Evolutionary conservation across 192 early-diverging fungal species (phyloP).

Genomic region (Coemansia sp.): DNA sequence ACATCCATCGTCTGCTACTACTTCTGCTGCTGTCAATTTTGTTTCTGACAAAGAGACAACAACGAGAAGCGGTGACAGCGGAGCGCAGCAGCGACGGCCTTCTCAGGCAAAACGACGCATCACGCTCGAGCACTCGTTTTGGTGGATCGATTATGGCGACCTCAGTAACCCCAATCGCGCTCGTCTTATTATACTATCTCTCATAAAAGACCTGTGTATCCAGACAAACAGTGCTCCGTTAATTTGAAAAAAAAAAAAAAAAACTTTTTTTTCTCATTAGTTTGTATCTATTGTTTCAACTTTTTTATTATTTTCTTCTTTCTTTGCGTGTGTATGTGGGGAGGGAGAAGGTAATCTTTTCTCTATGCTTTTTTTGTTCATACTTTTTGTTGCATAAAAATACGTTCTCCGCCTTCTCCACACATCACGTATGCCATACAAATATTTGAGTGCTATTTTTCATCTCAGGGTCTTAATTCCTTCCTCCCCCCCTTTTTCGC

Average conservation of each 20-base stretch:
- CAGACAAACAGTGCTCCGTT: background rate
- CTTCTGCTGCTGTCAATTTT: too few relatives aligned
- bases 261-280: background rate
- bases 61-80: too few relatives aligned
- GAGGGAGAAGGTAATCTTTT: background rate
- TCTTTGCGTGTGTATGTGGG: too few relatives aligned
- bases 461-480: background rate
- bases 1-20: background rate
- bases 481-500: background rate
- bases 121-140: constrained; percentile 14
- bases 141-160: constrained; percentile 55
- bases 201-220: constrained; percentile 9
- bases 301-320: background rate
- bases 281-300: background rate
- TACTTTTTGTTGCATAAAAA: too few relatives aligned
- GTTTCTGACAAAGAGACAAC: too few relatives aligned
- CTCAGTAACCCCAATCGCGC: constrained; percentile 39
- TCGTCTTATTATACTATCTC: constrained; percentile 16
- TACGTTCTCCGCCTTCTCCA: too few relatives aligned
- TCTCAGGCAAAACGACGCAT: background rate
- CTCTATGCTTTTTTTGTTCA: background rate
- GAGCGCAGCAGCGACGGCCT: background rate
- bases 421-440: too few relatives aligned
- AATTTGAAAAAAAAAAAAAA: background rate
- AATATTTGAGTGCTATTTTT: background rate